Evolutionary conservation across 208 protist genomes (phyloP).

Genomic region (Angomonas deanei): DNA sequence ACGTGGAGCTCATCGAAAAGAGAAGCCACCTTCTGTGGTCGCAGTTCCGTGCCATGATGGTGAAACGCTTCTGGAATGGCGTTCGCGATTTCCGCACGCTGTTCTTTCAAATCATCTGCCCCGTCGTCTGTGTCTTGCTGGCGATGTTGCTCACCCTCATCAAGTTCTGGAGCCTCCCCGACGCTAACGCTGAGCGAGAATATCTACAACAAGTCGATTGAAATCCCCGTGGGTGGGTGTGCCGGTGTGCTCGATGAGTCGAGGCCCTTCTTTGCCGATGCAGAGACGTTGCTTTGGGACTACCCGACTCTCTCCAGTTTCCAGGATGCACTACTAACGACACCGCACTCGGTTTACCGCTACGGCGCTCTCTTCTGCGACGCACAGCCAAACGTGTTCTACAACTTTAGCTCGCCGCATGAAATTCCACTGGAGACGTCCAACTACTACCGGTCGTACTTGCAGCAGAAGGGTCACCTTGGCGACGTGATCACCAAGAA

Average conservation of each 20-base stretch:
- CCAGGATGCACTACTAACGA: conserved; percentile 13
- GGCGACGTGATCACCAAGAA: neutral
- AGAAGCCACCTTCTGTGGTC: conserved; percentile 5
- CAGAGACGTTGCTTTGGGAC: conserved; percentile 1
- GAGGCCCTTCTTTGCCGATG: conserved; percentile 12
- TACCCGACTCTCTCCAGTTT: conserved; percentile 10
- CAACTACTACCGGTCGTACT: conserved; percentile 28
- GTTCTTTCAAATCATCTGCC: conserved; percentile 59
- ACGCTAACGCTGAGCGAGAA: conserved; percentile 18
- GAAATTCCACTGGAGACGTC: conserved; percentile 18
- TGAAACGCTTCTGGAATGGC: conserved; percentile 39
- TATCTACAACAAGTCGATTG: conserved; percentile 22
- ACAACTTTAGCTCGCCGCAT: conserved; percentile 39
- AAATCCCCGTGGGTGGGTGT: conserved; percentile 33
- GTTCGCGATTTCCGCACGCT: conserved; percentile 41
- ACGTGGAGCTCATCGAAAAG: conserved; percentile 18
- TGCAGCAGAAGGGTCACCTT: conserved; percentile 1
- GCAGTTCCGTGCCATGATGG: conserved; percentile 45
- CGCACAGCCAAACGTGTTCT: conserved; percentile 19
- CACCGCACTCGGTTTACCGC: conserved; percentile 11
- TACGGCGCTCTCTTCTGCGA: conserved; percentile 25
- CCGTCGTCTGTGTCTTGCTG: conserved; percentile 43
- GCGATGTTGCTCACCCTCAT: conserved; percentile 48
- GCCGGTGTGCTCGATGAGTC: conserved; percentile 9
- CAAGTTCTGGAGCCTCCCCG: conserved; percentile 13